Percentiles rank a stretch among this genome's conserved stretches.
phyloP scores from a whole-genome alignment of 768 basidiomycete genomes.

The Lactifluus hygrophoroides region DNA sequence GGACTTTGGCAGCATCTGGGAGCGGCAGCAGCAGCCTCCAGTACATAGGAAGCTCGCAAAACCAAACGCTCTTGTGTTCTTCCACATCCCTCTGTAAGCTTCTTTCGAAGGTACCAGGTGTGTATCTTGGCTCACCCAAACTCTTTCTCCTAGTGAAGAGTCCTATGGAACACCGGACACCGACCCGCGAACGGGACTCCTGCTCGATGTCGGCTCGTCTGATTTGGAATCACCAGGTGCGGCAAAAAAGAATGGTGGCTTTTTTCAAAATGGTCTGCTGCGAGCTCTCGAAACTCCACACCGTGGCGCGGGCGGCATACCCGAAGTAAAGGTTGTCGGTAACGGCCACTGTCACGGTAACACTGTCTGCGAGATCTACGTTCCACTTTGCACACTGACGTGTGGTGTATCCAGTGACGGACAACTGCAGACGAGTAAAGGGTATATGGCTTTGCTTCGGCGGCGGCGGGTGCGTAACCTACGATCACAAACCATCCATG shows the following conservation, averaged over 20 bases:
- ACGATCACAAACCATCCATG: neutral
- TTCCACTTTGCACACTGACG: conserved; percentile 18
- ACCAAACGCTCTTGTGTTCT: conserved; percentile 95
- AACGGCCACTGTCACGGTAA: conserved; percentile 88
- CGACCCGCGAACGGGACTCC: conserved; percentile 47
- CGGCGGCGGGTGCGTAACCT: conserved; percentile 58
- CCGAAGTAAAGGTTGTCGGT: conserved; percentile 79
- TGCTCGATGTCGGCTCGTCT: conserved; percentile 61
- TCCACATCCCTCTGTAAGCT: conserved; percentile 88
- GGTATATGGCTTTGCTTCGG: conserved; percentile 92
- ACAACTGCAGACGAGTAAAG: conserved; percentile 77
- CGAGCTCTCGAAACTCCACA: conserved; percentile 65
- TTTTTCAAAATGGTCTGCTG: conserved; percentile 77
- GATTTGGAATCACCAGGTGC: conserved; percentile 52
- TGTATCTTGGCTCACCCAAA: neutral
- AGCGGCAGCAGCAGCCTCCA: conserved; percentile 56
- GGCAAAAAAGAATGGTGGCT: conserved; percentile 65
- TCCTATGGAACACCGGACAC: conserved; percentile 63
- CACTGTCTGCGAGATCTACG: conserved; percentile 18
- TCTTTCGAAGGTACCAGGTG: neutral
- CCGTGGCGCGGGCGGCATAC: conserved; percentile 35
- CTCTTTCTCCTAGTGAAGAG: conserved; percentile 46
- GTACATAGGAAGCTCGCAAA: conserved; percentile 58
- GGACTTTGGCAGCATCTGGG: conserved; percentile 63
- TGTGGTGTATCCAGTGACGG: conserved; percentile 48